Evolutionary conservation across 805 yeast genomes (phyloP).

Genomic region (Spathaspora gorwiae): DNA sequence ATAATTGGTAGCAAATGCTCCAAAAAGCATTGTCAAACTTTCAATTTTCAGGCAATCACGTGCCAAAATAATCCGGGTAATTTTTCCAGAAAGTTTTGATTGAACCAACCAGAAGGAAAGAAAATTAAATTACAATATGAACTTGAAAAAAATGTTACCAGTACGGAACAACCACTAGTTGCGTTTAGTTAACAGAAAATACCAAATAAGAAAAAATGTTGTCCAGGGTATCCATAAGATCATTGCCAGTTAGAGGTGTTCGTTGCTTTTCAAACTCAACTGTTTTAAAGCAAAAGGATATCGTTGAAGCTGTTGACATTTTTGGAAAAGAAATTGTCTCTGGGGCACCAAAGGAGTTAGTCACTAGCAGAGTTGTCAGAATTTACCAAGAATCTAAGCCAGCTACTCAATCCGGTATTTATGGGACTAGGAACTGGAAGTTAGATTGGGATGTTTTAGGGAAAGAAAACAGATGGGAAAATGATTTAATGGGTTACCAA

Average conservation of each 20-base stretch:
- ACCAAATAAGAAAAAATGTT: constrained; percentile 1
- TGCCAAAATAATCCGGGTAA: constrained; percentile 1
- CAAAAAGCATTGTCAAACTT: too few relatives aligned
- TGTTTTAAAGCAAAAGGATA: constrained; percentile 13
- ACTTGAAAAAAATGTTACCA: not conserved
- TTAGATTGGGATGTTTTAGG: constrained; percentile 80
- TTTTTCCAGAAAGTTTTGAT: not conserved
- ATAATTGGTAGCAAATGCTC: too few relatives aligned
- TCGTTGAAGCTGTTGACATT: constrained; percentile 12
- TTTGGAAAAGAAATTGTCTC: constrained; percentile 55
- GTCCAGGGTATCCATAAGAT: constrained; percentile 4
- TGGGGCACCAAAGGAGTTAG: constrained; percentile 72
- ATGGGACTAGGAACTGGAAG: constrained; percentile 59
- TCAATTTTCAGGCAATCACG: not conserved
- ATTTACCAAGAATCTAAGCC: constrained; percentile 73
- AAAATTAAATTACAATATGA: constrained; percentile 2
- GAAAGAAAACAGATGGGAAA: constrained; percentile 83
- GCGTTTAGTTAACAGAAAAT: not conserved
- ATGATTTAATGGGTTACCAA: constrained; percentile 83
- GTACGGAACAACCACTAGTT: too few relatives aligned
- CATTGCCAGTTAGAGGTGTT: constrained; percentile 2
- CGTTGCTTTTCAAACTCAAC: constrained; percentile 23
- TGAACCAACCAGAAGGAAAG: constrained; percentile 4
- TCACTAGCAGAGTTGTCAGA: constrained; percentile 62
- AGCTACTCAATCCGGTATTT: constrained; percentile 74